A percentile compares a stretch with the other conserved stretches of the same genome.
Evolutionary conservation across 1,139 yeast species (phyloP).

Genomic region (Kodamaea arcana): DNA sequence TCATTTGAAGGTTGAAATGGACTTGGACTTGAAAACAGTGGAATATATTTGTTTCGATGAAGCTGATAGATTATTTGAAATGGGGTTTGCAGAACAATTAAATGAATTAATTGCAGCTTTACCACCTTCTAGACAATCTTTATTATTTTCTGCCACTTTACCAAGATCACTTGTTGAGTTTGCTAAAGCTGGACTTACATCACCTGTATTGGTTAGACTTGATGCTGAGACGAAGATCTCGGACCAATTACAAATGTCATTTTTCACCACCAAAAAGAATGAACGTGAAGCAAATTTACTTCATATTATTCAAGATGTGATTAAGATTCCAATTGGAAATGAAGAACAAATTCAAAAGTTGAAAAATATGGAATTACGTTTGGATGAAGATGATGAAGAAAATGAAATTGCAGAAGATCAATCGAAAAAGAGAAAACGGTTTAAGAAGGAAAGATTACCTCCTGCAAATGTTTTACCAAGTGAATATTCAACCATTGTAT

Average conservation of each 20-base stretch:
- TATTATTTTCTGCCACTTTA: slow-evolving; percentile 90
- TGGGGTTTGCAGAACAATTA: slow-evolving; percentile 94
- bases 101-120: slow-evolving; percentile 82
- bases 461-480: slow-evolving; percentile 83
- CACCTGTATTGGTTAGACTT: slow-evolving; percentile 86
- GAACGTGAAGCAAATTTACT: slow-evolving; percentile 90
- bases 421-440: slow-evolving; percentile 32
- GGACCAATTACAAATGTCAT: slow-evolving; percentile 87
- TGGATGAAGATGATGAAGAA: slow-evolving; percentile 42
- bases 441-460: slow-evolving; percentile 59
- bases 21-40: slow-evolving; percentile 71
- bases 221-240: slow-evolving; percentile 91
- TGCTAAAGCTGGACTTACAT: slow-evolving; percentile 92
- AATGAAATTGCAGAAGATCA: slow-evolving; percentile 28
- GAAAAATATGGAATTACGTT: slow-evolving; percentile 42
- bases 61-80: slow-evolving; percentile 95
- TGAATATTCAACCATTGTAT: slow-evolving; percentile 74
- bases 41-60: slow-evolving; percentile 96
- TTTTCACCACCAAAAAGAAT: slow-evolving; percentile 70
- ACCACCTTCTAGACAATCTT: slow-evolving; percentile 79
- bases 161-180: slow-evolving; percentile 91
- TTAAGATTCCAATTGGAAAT: slow-evolving; percentile 79
- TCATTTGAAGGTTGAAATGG: slow-evolving; percentile 95
- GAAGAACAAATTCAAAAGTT: slow-evolving; percentile 56
- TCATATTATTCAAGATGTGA: slow-evolving; percentile 72